Evolutionary conservation across 805 yeast genomes (phyloP).

Genomic region (Candida suzukii): DNA sequence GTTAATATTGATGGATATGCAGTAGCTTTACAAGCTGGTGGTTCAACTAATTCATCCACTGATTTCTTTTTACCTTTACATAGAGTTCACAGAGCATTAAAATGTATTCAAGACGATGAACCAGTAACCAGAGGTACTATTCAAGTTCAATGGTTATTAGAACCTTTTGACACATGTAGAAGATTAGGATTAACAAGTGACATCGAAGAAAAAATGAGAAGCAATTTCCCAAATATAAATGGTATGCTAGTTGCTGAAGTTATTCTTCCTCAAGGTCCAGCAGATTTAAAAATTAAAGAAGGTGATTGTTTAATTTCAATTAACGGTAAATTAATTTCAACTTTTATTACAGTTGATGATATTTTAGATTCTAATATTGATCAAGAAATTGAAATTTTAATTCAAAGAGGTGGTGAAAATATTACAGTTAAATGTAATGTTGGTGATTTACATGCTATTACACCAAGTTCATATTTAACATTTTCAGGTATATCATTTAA

Average conservation of each 20-base stretch:
- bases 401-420: conserved; percentile 72
- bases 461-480: conserved; percentile 75
- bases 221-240: conserved; percentile 60
- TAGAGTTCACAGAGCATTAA: conserved; percentile 75
- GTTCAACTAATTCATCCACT: conserved; percentile 83
- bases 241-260: conserved; percentile 82
- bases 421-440: conserved; percentile 44
- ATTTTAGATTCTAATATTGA: conserved; percentile 71
- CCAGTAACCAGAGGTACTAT: conserved; percentile 85
- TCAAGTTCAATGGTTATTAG: conserved; percentile 82
- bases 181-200: conserved; percentile 75
- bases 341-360: conserved; percentile 77
- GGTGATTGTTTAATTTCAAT: conserved; percentile 81
- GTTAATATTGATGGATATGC: conserved; percentile 83
- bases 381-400: conserved; percentile 40
- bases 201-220: conserved; percentile 65
- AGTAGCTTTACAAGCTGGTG: conserved; percentile 93
- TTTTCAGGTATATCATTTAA: conserved; percentile 87
- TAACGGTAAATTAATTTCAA: conserved; percentile 54
- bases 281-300: conserved; percentile 63
- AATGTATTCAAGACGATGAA: conserved; percentile 49
- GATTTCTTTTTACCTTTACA: conserved; percentile 86
- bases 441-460: conserved; percentile 72
- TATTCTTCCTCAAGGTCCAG: conserved; percentile 81
- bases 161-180: conserved; percentile 86